These are phyloP conservation scores for Panellus pusillus DNA, from an alignment of 768 basidiomycete species.

Conservation along the genomic window DNA sequence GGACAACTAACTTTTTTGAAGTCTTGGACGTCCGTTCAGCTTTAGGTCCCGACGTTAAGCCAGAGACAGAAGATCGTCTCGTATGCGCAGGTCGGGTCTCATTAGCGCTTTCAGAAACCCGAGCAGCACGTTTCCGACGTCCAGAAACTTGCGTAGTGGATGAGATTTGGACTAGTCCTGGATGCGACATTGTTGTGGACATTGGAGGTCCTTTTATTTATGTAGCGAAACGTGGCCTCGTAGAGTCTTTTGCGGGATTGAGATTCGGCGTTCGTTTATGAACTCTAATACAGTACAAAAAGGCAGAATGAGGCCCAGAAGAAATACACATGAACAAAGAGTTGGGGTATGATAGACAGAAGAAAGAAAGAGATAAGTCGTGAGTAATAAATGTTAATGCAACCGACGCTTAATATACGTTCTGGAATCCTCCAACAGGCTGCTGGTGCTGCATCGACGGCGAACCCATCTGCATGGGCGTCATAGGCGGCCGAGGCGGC, in stretches of 20 bases:
- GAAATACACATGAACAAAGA: slow-evolving; percentile 19
- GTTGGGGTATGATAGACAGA: slow-evolving; percentile 18
- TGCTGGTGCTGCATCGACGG: slow-evolving; percentile 59
- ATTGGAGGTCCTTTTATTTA: no score
- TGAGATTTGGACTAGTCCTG: slow-evolving; percentile 25
- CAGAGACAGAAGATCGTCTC: slow-evolving; percentile 42
- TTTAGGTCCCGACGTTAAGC: slow-evolving; percentile 44
- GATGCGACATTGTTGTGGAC: slow-evolving; percentile 10
- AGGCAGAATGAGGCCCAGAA: slow-evolving; percentile 1
- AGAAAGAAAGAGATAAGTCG: slow-evolving; percentile 10
- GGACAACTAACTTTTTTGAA: slow-evolving; percentile 84
- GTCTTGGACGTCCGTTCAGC: slow-evolving; percentile 86
- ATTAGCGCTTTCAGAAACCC: slow-evolving; percentile 25
- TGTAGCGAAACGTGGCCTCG: neutral
- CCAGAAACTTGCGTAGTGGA: slow-evolving; percentile 29
- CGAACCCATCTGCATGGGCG: slow-evolving; percentile 54
- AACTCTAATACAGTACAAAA: slow-evolving; percentile 14
- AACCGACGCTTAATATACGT: slow-evolving; percentile 46
- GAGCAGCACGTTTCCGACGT: slow-evolving; percentile 33
- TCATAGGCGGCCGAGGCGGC: slow-evolving; percentile 49
- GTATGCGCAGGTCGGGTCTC: slow-evolving; percentile 15
- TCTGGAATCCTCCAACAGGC: slow-evolving; percentile 50
- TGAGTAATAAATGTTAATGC: slow-evolving; percentile 19
- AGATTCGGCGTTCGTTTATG: neutral
- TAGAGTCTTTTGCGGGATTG: no score